Base-by-base conservation (phyloP, 371 early-diverging fungal genomes). In the Mortierella sp. region DNA sequence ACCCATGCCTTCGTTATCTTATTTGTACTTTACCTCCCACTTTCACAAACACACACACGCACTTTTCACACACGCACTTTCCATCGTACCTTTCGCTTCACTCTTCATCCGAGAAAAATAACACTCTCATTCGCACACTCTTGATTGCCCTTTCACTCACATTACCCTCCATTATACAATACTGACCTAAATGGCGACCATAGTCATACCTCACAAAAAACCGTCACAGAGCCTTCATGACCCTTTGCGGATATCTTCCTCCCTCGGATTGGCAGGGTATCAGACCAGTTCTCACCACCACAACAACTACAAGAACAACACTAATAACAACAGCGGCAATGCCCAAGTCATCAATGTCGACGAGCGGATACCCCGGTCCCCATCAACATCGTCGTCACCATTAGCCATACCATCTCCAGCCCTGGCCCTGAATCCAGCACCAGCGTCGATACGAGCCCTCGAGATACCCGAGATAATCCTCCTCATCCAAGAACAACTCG, bases 401-500 rank as follows among this genome's bases (percentile, higher is more conserved):
- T 63, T 19, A 14, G 38, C 38, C 44, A 55, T 38, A 42, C 44
- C 26, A 1, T 9, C 50, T 16, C 50, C 50, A 50, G 50, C 16
- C 16, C 50, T 16, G 50, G 50, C 2, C 42, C 42, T 38, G 42
- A 38, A 1, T 38, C 42, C 5, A 16, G 26, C 6, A 4, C 54
- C 48, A 8, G 48, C 26, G 6, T 24, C n/a, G n/a, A 50, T n/a
- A 28, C 42, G 58, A 34, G 80, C 80, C 8, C 75, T 83, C 3
- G 31, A 11, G 31, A 79, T 83, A 19, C 80, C 83, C 8, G 83
- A 83, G 50, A 77, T 83, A n/a, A 74, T 83, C 57, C 74, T 70
- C 21, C 26, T 70, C 7, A 77, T 83, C 57, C 83, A 83, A 63
- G 74, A 77, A 34, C 74, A 74, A 1, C 80, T 83, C 26, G 50